Conservation (phyloP, 1,139 yeast genomes). For the Yamadazyma jaroonii region DNA sequence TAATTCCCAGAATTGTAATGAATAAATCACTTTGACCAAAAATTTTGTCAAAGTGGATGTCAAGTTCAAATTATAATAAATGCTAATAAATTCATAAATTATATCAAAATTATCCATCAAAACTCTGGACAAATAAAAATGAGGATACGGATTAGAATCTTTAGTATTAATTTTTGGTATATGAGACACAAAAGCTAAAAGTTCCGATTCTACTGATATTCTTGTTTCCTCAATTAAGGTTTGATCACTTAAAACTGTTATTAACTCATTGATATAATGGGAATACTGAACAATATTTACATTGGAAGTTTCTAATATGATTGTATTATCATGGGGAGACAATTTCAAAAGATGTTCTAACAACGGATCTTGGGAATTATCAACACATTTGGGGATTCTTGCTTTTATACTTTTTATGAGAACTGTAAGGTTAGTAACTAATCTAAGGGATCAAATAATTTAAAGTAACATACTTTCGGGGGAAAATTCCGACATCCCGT, state of each 20-base stretch:
- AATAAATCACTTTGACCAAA: conserved; percentile 38
- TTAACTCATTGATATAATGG: conserved; percentile 5
- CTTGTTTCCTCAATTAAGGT: background rate
- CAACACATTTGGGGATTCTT: conserved; percentile 13
- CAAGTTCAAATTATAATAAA: conserved; percentile 38
- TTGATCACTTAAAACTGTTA: conserved; percentile 1
- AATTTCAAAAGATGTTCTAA: conserved; percentile 30
- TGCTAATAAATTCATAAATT: conserved; percentile 28
- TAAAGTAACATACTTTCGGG: conserved; percentile 7
- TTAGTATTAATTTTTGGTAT: conserved; percentile 9
- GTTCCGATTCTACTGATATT: conserved; percentile 4
- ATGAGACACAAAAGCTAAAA: conserved; percentile 6
- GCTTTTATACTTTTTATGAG: conserved; percentile 13
- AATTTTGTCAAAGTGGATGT: conserved; percentile 38
- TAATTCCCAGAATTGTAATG: conserved; percentile 45
- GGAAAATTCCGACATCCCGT: conserved; percentile 1
- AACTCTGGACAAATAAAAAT: conserved; percentile 35
- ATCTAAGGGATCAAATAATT: background rate
- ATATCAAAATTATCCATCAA: conserved; percentile 38
- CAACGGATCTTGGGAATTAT: conserved; percentile 20
- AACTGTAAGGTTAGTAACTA: conserved; percentile 3
- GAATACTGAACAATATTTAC: conserved; percentile 6
- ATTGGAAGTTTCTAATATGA: conserved; percentile 11
- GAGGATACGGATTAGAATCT: conserved; percentile 26
- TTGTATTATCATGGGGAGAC: conserved; percentile 23